Evolutionary conservation across 2,329 filamentous ascomycete genomes (phyloP), one percentile per base, ranked within the genome.

Genomic region (Aspergillus unguis): DNA sequence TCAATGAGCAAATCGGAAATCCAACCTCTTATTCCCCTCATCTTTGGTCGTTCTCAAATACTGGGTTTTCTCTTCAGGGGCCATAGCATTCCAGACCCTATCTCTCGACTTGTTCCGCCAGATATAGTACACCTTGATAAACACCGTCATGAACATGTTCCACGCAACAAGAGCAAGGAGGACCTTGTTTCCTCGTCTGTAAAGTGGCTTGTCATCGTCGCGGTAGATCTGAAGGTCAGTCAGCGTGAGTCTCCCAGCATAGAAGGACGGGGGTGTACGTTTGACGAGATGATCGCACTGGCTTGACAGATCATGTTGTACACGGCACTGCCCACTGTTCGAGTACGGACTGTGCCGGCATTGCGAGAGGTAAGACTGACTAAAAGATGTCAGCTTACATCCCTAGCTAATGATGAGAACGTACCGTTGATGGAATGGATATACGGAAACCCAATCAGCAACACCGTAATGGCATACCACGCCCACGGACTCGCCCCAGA

Each of bases 1-100:
- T 29, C 28, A 47, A 31, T 47, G 35, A 7, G 44, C 44, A 47
- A 40, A 47, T 9, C 44, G 33, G 5, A 48, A 48, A 58, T 83
- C 79, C 50, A 81, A 64, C 44, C 80, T 72, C 66, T 82, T 78
- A 54, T 75, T 75, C 0, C 80, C 80, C 61, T 81, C 71, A 53
- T 83, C 80, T 5, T 66, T 76, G 0, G 77, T 80, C 28, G 75
- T 79, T 33, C 73, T 58, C 2, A 78, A 52, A 53, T 83, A 83
- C 1, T 75, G 63, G 28, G 74, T 69, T 63, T 75, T 73, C 64
- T 82, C 71, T 59, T 77, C 26, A 2, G n/a, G 25, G 26, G 33
- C 73, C 74, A 81, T 74, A 3, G 58, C 60, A 0, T 71, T 62
- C 79, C 80, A 82, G 6, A 62, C 49, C 27, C 57, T 65, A 7